Evolutionary conservation across 495 filamentous ascomycete species (phyloP).

Genomic region (Trichoderma virens): DNA sequence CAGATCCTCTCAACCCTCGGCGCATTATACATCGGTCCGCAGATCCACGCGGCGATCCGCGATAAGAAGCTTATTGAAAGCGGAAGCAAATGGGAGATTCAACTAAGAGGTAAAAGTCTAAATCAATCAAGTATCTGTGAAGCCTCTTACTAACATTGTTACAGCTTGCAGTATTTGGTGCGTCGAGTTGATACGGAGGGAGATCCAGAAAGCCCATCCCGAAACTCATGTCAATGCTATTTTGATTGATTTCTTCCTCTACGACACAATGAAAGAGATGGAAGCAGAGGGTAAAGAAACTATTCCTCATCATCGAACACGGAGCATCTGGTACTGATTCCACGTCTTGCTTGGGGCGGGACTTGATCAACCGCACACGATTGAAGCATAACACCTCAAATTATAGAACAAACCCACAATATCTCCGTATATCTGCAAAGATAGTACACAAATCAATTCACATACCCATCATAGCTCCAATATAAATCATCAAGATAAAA

Average conservation of each 20-base stretch:
- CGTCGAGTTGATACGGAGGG: slow-evolving; percentile 78
- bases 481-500: neutral
- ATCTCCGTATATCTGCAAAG: neutral
- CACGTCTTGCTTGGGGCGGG: neutral
- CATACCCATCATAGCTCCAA: neutral
- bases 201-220: slow-evolving; percentile 68
- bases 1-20: slow-evolving; percentile 84
- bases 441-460: neutral
- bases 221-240: slow-evolving; percentile 74
- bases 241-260: slow-evolving; percentile 92
- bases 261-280: slow-evolving; percentile 82
- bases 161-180: slow-evolving; percentile 82
- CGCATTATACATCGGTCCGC: slow-evolving; percentile 75
- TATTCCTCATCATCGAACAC: slow-evolving; percentile 85
- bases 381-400: neutral
- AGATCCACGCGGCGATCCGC: slow-evolving; percentile 61
- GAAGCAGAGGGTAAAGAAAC: slow-evolving; percentile 52
- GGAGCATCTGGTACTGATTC: slow-evolving; percentile 88
- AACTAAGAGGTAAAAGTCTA: slow-evolving; percentile 59
- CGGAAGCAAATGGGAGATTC: slow-evolving; percentile 76
- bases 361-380: neutral
- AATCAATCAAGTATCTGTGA: slow-evolving; percentile 12
- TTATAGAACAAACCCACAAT: neutral
- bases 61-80: slow-evolving; percentile 53
- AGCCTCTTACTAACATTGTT: neutral